Conservation (phyloP, 805 yeast genomes). For the Starmerella ratchasimensis region DNA sequence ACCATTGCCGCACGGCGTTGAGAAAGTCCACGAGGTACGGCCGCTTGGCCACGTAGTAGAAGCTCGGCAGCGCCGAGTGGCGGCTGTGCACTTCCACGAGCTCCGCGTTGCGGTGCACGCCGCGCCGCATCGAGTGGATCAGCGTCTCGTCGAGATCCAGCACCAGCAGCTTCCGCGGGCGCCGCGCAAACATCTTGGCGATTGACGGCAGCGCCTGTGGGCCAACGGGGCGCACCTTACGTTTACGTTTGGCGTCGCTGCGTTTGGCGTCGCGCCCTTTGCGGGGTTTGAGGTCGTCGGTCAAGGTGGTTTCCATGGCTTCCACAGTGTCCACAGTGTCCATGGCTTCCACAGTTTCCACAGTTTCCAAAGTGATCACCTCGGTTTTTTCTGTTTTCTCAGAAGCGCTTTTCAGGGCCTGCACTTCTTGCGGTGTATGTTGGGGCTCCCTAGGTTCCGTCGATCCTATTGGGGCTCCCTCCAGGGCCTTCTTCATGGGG, state of each 20-base stretch:
- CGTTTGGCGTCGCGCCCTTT: neutral
- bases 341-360: too few species aligned
- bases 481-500: too few species aligned
- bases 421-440: too few species aligned
- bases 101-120: slow-evolving; percentile 36
- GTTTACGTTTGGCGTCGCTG: slow-evolving; percentile 4
- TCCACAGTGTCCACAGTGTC: too few species aligned
- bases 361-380: neutral
- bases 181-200: slow-evolving; percentile 8
- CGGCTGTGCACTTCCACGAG: slow-evolving; percentile 61
- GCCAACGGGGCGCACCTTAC: too few species aligned
- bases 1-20: slow-evolving; percentile 70
- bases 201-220: slow-evolving; percentile 17
- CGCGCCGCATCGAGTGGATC: slow-evolving; percentile 75
- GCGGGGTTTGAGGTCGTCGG: too few species aligned
- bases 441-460: too few species aligned
- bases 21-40: slow-evolving; percentile 84
- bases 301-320: too few species aligned
- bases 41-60: slow-evolving; percentile 81
- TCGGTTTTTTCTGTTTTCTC: neutral
- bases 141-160: slow-evolving; percentile 89
- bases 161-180: slow-evolving; percentile 47
- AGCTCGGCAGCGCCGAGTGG: slow-evolving; percentile 32
- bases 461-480: too few species aligned
- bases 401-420: neutral